These are phyloP conservation scores for Hypoxylon fragiforme DNA, from an alignment of 495 filamentous ascomycete genomes.

Conservation along the genomic window DNA sequence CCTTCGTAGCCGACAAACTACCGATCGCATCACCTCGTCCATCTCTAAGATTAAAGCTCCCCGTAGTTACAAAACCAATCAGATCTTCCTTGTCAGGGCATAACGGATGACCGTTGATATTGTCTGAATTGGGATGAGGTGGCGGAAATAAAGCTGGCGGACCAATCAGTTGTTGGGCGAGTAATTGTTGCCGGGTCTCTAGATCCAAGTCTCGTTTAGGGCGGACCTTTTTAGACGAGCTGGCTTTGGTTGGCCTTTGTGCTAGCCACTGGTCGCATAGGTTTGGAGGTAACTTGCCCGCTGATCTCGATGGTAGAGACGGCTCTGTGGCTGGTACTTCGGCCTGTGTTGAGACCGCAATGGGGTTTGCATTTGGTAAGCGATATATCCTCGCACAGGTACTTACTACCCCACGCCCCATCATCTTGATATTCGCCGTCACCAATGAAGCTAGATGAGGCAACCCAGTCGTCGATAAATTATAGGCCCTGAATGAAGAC, in stretches of 20 bases:
- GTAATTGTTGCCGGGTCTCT: slow-evolving; percentile 51
- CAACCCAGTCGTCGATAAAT: slow-evolving; percentile 2
- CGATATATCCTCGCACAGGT: slow-evolving; percentile 53
- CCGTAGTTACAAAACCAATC: slow-evolving; percentile 89
- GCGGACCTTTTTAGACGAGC: slow-evolving; percentile 16
- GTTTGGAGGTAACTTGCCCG: slow-evolving; percentile 36
- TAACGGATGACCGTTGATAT: slow-evolving; percentile 58
- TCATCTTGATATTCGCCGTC: slow-evolving; percentile 41
- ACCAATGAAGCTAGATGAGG: slow-evolving; percentile 32
- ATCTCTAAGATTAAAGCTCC: slow-evolving; percentile 77
- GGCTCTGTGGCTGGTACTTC: slow-evolving; percentile 49
- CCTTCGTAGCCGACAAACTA: slow-evolving; percentile 64
- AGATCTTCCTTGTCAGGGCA: slow-evolving; percentile 76
- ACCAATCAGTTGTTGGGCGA: slow-evolving; percentile 57
- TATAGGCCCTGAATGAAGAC: slow-evolving; percentile 31
- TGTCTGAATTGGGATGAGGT: slow-evolving; percentile 35
- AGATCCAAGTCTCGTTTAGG: slow-evolving; percentile 27
- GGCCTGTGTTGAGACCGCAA: slow-evolving; percentile 34
- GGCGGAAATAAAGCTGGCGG: slow-evolving; percentile 34
- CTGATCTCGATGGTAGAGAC: not conserved
- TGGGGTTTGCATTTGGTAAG: slow-evolving; percentile 37
- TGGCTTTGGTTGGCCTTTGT: slow-evolving; percentile 27
- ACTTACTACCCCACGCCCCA: slow-evolving; percentile 44
- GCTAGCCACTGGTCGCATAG: slow-evolving; percentile 52
- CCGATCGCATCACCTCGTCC: slow-evolving; percentile 79